phyloP scores from a whole-genome alignment of 305 asterid species.

The Fraxinus sp. region DNA sequence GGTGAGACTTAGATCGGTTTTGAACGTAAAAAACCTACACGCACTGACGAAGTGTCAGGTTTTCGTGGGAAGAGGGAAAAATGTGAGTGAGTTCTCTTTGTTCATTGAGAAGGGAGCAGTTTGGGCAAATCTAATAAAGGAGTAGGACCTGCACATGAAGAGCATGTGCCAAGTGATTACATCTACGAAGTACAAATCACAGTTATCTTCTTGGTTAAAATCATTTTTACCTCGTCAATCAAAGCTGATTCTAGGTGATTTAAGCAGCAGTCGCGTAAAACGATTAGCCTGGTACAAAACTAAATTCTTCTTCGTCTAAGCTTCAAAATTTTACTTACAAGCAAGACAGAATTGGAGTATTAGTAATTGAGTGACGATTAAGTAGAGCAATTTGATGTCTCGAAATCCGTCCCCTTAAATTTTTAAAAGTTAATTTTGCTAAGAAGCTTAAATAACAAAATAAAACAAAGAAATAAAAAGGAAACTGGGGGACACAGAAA shows the following conservation, averaged over 20 bases:
- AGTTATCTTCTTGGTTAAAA: not conserved
- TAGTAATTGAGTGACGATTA: not conserved
- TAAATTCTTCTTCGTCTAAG: not conserved
- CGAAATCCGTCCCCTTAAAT: not conserved
- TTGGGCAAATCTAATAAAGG: conserved; percentile 38
- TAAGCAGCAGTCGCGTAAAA: not conserved
- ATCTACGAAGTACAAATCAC: not conserved
- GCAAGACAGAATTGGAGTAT: not conserved
- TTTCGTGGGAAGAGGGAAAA: conserved; percentile 1
- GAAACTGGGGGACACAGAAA: not conserved
- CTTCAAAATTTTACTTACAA: not conserved
- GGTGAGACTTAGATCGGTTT: not conserved
- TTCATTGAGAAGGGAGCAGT: conserved; percentile 29
- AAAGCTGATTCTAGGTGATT: not conserved
- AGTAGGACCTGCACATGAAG: conserved; percentile 26
- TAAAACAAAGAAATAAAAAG: no score
- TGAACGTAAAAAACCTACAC: conserved; percentile 5
- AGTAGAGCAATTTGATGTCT: not conserved
- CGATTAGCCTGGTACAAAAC: not conserved
- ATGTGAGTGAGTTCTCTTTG: conserved; percentile 6
- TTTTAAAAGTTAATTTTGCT: no score
- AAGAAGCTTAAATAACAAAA: not conserved
- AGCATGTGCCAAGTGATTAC: conserved; percentile 33
- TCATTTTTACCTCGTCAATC: not conserved
- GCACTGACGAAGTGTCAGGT: conserved; percentile 29